Evolutionary conservation across 768 basidiomycete genomes (phyloP), one percentile per base, ranked within the genome.

Genomic region (Xerocomus spinulosus): DNA sequence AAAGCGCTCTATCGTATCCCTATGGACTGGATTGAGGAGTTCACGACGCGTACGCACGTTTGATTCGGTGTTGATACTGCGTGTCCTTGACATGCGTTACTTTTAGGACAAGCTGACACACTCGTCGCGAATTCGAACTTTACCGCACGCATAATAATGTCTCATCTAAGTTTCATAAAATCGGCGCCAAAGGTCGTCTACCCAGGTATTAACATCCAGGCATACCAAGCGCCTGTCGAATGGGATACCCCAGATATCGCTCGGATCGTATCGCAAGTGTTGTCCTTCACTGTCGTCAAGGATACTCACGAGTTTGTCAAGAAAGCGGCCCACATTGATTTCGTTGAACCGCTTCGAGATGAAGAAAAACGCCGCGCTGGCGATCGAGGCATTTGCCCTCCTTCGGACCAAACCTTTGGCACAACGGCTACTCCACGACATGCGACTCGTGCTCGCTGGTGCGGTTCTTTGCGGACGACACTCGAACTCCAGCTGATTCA

Each of bases 301-400:
- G 17, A 5, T 49, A 12, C 39, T 56, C 23, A 47, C 38, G 20
- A 15, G 46, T 26, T 55, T 84, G 83, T 35, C 65, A 78, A 68
- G 64, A 18, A 30, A 44, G 28, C 74, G 76, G 4, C 89, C 87
- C 1, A 92, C 90, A 0, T 67, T 98, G 4, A 60, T 97, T 1
- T 91, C 94, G 5, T 71, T 98, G 29, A 98, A 99, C 63, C 86
- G 95, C 2, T 98, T 95, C 61, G 96, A 99, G 68, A 80, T 77
- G 59, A 98, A 98, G 74, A 99, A 99, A 70, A 95, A 98, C 56
- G 77, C 76, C 1, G 78, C 78, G 2, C 74, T 99, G 2, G 96
- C 94, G 0, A 72, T 98, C 6, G 69, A 82, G 35, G 72, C 94
- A 0, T 97, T 93, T 58, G 82, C 87, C 1, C 65, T 70, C 12